phyloP scores from a whole-genome alignment of 768 basidiomycete species.

The Agaricus subrufescens region DNA sequence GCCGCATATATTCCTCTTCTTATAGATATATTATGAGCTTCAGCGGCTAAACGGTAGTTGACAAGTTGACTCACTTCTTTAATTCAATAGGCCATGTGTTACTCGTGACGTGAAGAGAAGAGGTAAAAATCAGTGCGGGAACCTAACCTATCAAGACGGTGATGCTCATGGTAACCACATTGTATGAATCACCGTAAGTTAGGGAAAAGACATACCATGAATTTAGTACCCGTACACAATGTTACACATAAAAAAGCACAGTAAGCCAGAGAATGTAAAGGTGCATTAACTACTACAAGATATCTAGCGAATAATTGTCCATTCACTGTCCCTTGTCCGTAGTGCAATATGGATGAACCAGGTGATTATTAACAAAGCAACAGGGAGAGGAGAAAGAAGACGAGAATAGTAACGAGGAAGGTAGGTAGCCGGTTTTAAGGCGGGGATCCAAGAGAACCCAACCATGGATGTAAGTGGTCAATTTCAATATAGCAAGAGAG shows the following conservation, averaged over 20 bases:
- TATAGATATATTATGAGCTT: too few relatives aligned
- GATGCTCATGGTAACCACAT: too few relatives aligned
- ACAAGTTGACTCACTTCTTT: too few relatives aligned
- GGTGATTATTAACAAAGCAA: background rate
- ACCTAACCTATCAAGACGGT: too few relatives aligned
- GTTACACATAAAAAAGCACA: constrained; percentile 26
- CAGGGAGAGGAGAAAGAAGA: background rate
- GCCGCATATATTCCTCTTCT: background rate
- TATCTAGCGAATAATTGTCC: constrained; percentile 36
- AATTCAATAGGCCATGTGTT: too few relatives aligned
- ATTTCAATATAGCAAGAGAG: background rate
- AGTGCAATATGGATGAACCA: constrained; percentile 16
- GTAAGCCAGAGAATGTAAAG: constrained; percentile 14
- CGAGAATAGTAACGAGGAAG: background rate
- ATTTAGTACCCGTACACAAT: constrained; percentile 15
- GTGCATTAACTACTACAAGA: constrained; percentile 38
- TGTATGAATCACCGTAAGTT: too few relatives aligned
- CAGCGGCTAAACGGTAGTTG: too few relatives aligned
- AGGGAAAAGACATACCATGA: background rate
- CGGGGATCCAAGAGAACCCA: background rate
- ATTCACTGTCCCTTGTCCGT: constrained; percentile 48
- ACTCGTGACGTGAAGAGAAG: too few relatives aligned
- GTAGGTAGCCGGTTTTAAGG: background rate
- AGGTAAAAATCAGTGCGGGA: too few relatives aligned
- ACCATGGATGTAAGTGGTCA: background rate